A percentile compares a stretch with the other conserved stretches of the same genome.
Evolutionary conservation across 805 yeast species (phyloP).

Genomic region (Ogataea trehalophila): DNA sequence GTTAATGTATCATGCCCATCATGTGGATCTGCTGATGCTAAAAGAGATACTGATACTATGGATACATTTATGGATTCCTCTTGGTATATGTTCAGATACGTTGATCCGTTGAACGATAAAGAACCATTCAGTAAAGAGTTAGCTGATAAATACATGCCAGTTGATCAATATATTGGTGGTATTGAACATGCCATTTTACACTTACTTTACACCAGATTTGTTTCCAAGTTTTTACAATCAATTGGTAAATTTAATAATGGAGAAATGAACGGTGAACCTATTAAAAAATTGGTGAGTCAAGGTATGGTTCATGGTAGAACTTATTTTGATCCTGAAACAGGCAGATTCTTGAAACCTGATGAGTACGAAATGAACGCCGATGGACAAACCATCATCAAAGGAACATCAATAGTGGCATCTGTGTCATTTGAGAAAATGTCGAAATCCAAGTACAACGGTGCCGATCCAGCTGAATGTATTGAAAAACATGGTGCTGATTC

Average conservation of each 20-base stretch:
- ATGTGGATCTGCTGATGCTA: constrained; percentile 60
- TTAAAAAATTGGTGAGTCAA: constrained; percentile 76
- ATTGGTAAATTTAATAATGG: constrained; percentile 67
- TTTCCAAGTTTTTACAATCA: constrained; percentile 70
- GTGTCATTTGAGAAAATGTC: constrained; percentile 90
- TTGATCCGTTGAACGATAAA: constrained; percentile 61
- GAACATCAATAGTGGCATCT: constrained; percentile 46
- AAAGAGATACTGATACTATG: constrained; percentile 96
- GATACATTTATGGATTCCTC: constrained; percentile 98
- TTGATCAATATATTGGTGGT: constrained; percentile 90
- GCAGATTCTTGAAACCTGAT: constrained; percentile 71
- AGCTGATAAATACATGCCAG: constrained; percentile 63
- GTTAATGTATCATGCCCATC: constrained; percentile 74
- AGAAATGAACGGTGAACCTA: constrained; percentile 67
- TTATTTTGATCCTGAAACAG: constrained; percentile 62
- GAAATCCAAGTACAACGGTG: constrained; percentile 92
- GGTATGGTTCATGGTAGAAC: constrained; percentile 99
- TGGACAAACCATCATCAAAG: constrained; percentile 42
- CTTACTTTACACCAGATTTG: constrained; percentile 77
- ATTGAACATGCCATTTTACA: constrained; percentile 96
- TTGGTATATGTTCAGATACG: constrained; percentile 88
- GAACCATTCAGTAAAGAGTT: constrained; percentile 48
- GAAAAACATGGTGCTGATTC: constrained; percentile 85
- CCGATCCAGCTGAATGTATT: constrained; percentile 80
- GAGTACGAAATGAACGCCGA: constrained; percentile 49